Evolutionary conservation across 352 stramenopile species (phyloP), one percentile per base, ranked within the genome.

Genomic region (Pythium coloratum): DNA sequence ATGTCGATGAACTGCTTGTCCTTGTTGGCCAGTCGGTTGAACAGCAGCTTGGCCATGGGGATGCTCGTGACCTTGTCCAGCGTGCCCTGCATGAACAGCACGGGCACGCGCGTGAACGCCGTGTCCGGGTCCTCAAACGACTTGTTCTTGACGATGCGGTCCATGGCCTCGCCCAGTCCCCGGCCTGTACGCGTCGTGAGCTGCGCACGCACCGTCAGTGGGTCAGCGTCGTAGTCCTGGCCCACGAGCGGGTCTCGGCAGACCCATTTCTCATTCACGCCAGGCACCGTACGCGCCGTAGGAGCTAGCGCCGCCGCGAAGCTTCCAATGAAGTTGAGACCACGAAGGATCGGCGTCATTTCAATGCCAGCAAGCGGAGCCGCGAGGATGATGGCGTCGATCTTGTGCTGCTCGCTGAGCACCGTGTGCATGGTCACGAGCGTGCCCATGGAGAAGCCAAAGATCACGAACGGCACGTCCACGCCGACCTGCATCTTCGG

Each of bases 1-100:
- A 92, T 79, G 14, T 87, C 59, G 62, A 80, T 77, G 56, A 91
- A 74, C 51, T 82, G 69, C 65, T 92, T 92, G 78, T 91, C 81
- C 28, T 57, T 62, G 53, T 64, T 84, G 0, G 72, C 74, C 20
- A 81, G 61, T n/a, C 79, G 77, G 14, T 51, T 59, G 55, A 80
- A 74, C 60, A 92, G 91, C 36, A 72, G 63, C 46, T 78, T 55
- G 10, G 80, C 80, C n/a, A 79, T 54, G 26, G 73, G 66, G 4
- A 86, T 55, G 65, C 49, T 67, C 36, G 57, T 67, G 16, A 74
- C 67, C 33, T 53, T 57, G 62, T 74, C 67, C 18, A 65, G 18
- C 54, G 67, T 65, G 32, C 67, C 67, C 59, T 65, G 62, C 7
- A 74, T 38, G 6, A 40, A 57, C 50, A 74, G 62, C 16, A 74